Conservation (phyloP, 352 stramenopile genomes). For the Pelagophyceae sp. region DNA sequence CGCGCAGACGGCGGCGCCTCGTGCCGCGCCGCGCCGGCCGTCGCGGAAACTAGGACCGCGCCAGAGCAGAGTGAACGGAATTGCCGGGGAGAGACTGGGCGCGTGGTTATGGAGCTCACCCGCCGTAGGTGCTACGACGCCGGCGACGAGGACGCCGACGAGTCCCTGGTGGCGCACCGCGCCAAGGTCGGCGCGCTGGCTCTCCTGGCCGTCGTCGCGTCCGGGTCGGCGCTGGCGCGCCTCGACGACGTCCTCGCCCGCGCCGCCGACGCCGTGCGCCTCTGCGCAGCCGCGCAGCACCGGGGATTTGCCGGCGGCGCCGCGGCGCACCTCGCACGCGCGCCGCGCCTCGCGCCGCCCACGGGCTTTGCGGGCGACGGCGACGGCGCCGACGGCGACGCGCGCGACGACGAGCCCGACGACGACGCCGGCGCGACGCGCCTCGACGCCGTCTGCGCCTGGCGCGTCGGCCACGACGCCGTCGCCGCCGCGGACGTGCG, state of each 20-base stretch:
- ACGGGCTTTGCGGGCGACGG: neutral
- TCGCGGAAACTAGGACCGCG: neutral
- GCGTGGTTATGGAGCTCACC: too few relatives aligned
- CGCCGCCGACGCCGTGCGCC: neutral
- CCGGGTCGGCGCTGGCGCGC: neutral
- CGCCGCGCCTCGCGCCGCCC: neutral
- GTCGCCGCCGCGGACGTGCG: neutral
- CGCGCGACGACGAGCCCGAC: neutral
- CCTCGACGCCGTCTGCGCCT: conserved; percentile 1
- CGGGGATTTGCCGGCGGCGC: neutral
- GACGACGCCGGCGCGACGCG: neutral
- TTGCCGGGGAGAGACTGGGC: too few relatives aligned
- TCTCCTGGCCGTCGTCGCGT: neutral
- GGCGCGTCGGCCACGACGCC: neutral
- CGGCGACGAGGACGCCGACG: neutral
- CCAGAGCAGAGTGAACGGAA: too few relatives aligned
- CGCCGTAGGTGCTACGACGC: conserved; percentile 1
- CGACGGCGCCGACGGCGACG: neutral
- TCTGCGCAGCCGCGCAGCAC: neutral
- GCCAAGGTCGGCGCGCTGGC: neutral
- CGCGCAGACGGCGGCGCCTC: neutral
- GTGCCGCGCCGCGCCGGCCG: neutral
- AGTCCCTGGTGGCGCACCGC: neutral
- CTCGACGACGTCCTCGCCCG: neutral
- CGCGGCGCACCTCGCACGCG: neutral